Conservation (phyloP, 2,329 filamentous ascomycete genomes). For the Talaromyces albobiverticillius region DNA sequence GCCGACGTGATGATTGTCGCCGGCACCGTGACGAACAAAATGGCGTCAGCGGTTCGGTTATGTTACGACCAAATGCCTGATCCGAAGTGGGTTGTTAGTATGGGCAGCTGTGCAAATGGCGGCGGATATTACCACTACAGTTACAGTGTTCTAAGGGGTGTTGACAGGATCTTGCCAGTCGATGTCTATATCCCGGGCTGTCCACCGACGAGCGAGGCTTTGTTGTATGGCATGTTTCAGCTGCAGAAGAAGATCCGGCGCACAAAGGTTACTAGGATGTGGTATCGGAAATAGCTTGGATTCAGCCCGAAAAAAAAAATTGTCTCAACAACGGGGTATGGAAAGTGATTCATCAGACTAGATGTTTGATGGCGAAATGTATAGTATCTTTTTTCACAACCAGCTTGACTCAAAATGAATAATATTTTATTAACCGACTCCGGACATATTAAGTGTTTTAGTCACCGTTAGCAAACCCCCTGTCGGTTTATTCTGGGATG, state of each 20-base stretch:
- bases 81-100: conserved; percentile 79
- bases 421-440: no score
- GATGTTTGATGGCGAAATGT: no score
- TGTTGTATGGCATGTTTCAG: conserved; percentile 66
- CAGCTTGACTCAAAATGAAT: no score
- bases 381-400: no score
- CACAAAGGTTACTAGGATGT: conserved; percentile 50
- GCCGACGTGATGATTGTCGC: conserved; percentile 93
- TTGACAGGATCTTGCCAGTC: conserved; percentile 73
- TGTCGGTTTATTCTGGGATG: no score
- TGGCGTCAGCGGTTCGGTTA: conserved; percentile 85
- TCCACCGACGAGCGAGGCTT: conserved; percentile 51
- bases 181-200: conserved; percentile 79
- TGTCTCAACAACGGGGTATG: no score
- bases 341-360: no score
- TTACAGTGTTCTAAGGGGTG: conserved; percentile 72
- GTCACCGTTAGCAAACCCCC: no score
- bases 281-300: conserved; percentile 56
- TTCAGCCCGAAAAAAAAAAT: no score
- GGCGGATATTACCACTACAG: conserved; percentile 86
- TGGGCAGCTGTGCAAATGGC: conserved; percentile 82
- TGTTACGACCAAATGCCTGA: conserved; percentile 97
- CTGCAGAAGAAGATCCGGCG: conserved; percentile 71
- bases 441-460: no score
- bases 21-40: conserved; percentile 92